Base-by-base conservation (phyloP, 768 basidiomycete genomes). In the Neoboletus brunneissimus region DNA sequence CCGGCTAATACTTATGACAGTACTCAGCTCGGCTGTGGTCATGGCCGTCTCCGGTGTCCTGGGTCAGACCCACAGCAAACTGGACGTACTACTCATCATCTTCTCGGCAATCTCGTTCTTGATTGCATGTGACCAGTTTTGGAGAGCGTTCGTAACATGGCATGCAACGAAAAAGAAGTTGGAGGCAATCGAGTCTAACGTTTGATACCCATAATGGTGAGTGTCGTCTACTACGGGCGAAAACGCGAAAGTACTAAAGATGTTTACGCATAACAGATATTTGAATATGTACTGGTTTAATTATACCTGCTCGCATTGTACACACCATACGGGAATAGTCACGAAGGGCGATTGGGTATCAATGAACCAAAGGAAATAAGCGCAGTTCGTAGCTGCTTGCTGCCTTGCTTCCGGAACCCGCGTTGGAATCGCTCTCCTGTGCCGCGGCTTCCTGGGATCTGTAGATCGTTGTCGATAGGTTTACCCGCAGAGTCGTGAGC, bases 81-180 rank as follows among this genome's bases (percentile, higher is more conserved):
- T 66, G 35, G 58, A 67, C 29, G 1, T 56, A 7, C 18, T 68
- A 13, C 8, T 60, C 18, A 16, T 68, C 32, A 29, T 63, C 31
- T 57, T 57, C 54, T 53, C 64, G 5, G 58, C 23, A 5, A 51
- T 66, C 42, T 49, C 61, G 5, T 48, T 63, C 44, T 23, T 58
- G 49, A 50, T 68, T 5, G 54, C 66, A 10, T 63, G 57, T 7
- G 61, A 66, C 45, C 64, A 68, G 47, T 63, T 68, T 34, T 35
- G 55, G 47, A 63, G 64, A 35, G 67, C 58, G 8, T 55, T 67
- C 42, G 1, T 63, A 22, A 27, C 37, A 22, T 68, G 66, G 66
- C 13, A 48, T 31, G 52, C 47, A 22, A 40, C 25, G 40, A 63
- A 52, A 44, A 35, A 48, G 43, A 66, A 68, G 54, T 18, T 35